Conservation (phyloP, 2,329 filamentous ascomycete genomes). For the Ophiocordyceps camponoti-floridani region DNA sequence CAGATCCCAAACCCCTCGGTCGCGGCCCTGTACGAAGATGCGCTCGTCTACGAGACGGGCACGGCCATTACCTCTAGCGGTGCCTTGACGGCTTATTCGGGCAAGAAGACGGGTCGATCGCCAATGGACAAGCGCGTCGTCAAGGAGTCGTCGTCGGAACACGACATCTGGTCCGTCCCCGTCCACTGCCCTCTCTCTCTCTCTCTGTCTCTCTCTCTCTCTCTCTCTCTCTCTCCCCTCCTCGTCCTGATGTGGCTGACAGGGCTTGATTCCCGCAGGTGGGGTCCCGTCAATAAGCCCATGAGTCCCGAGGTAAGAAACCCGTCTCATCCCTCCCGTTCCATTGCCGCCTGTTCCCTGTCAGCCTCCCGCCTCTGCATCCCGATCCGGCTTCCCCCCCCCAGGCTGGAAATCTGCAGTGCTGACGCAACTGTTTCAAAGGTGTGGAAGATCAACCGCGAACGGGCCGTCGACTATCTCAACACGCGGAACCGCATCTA, state of each 20-base stretch:
- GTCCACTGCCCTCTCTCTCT: too few species aligned
- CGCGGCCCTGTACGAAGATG: slow-evolving; percentile 95
- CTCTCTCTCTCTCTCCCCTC: neutral
- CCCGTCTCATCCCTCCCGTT: neutral
- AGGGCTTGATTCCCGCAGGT: slow-evolving; percentile 23
- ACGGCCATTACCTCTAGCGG: slow-evolving; percentile 93
- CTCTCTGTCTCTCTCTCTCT: neutral
- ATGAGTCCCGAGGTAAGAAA: slow-evolving; percentile 91
- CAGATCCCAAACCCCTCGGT: slow-evolving; percentile 83
- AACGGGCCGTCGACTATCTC: slow-evolving; percentile 96
- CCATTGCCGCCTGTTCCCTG: neutral
- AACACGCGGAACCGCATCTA: slow-evolving; percentile 99
- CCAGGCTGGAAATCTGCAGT: too few species aligned
- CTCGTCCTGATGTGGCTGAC: slow-evolving; percentile 10
- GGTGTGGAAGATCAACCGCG: slow-evolving; percentile 99
- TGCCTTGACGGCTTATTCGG: slow-evolving; percentile 92
- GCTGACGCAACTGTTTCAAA: slow-evolving; percentile 17
- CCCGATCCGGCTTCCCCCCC: neutral
- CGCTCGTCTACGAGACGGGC: slow-evolving; percentile 84
- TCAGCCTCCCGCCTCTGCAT: neutral
- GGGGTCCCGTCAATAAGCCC: slow-evolving; percentile 98
- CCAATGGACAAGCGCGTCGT: slow-evolving; percentile 96
- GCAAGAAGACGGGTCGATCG: slow-evolving; percentile 93
- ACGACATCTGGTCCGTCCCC: slow-evolving; percentile 59
- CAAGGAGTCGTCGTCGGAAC: slow-evolving; percentile 73